Base-by-base conservation (phyloP, 208 protist genomes). In the Leishmania amazonensis region DNA sequence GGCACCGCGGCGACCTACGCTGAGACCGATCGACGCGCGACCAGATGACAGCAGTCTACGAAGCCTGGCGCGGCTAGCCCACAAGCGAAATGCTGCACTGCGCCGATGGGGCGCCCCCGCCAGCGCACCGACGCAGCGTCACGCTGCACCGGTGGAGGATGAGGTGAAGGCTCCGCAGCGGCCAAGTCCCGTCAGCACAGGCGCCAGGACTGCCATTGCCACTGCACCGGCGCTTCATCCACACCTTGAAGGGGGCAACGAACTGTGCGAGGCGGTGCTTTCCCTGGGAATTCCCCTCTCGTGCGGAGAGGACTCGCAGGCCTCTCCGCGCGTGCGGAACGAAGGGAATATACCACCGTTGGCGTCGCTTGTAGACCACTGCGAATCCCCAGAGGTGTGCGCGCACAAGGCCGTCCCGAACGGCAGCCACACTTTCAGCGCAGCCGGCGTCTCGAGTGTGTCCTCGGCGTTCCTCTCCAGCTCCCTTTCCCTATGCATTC, bases 381-480 rank as follows among this genome's bases (percentile, higher is more conserved):
- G 45, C 31, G 35, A 13, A 51, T 70, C 57, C 49, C 47, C 72
- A 3, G 68, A 81, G 31, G 9, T 62, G 21, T 15, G 53, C 31
- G 53, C 57, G 15, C 72, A 42, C 64, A 87, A 78, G 75, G 62
- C 45, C 70, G 19, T 40, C 19, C 35, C 53, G 40, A 40, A 28
- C 24, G 31, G 24, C 54, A 47, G 24, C 21, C 28, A 31, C 54
- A 19, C 40, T 35, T 57, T 58, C 71, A 38, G 17, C 38, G 62
- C 51, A 40, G 28, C 38, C 11, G 54, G 24, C 7, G 47, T 45
- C 15, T 82, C 84, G 9, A 80, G 62, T 49, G 51, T 71, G 45
- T 84, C 76, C 47, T 84, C 84, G 15, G 80, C 76, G 19, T 82
- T 83, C 70, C 78, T 87, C 13, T 84, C 84, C 28, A 81, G 45